phyloP scores from a whole-genome alignment of 2,329 filamentous ascomycete species.

The Beauveria medogensis region DNA sequence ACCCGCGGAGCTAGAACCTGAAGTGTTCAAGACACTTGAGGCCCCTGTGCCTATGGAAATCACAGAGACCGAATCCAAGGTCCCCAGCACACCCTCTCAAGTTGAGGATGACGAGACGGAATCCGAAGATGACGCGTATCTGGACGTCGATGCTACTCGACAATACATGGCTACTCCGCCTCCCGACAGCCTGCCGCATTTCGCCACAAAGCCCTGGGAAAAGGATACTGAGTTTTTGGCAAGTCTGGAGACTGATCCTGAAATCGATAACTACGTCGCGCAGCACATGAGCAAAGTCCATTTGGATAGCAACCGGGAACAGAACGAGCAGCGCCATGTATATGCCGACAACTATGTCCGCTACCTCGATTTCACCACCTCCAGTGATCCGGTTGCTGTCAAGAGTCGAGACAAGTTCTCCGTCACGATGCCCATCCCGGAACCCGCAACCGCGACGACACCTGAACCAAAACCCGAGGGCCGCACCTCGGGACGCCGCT shows the following conservation, averaged over 20 bases:
- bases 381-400: constrained; percentile 44
- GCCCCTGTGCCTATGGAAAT: constrained; percentile 19
- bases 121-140: constrained; percentile 44
- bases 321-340: constrained; percentile 29
- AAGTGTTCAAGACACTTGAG: neutral
- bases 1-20: neutral
- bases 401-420: constrained; percentile 49
- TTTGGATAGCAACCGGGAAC: constrained; percentile 27
- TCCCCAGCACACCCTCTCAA: constrained; percentile 40
- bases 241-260: constrained; percentile 30
- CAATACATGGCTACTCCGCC: constrained; percentile 47
- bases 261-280: constrained; percentile 38
- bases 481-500: constrained; percentile 45
- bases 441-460: constrained; percentile 28
- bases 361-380: constrained; percentile 49
- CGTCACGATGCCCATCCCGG: constrained; percentile 27
- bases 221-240: constrained; percentile 38
- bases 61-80: constrained; percentile 24
- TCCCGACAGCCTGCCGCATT: constrained; percentile 44
- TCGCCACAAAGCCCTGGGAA: constrained; percentile 38
- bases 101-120: constrained; percentile 45
- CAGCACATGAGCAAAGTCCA: constrained; percentile 36
- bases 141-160: constrained; percentile 41
- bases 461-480: constrained; percentile 51
- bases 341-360: constrained; percentile 41